A percentile compares a stretch with the other conserved stretches of the same genome.
Conservation (phyloP, 129 eudicot genomes). For the Pulicaria dysenterica region DNA sequence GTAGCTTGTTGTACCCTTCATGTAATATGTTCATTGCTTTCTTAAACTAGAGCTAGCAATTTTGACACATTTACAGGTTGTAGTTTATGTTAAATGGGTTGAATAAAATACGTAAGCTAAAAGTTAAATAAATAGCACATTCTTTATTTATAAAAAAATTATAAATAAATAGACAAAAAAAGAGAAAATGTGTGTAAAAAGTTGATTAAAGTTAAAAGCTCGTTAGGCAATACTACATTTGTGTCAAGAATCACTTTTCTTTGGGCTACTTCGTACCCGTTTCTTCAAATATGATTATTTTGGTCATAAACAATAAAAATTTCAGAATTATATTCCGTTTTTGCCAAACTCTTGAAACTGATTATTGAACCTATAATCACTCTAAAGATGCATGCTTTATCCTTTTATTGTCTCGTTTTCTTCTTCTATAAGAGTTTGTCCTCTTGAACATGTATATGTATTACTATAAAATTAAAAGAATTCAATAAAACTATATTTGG, state of each 20-base stretch:
- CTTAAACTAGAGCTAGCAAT: too few species aligned
- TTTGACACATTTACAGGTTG: background rate
- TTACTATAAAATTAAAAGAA: background rate
- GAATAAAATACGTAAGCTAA: too few species aligned
- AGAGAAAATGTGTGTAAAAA: too few species aligned
- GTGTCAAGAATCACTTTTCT: background rate
- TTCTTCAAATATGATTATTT: background rate
- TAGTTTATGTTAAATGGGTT: background rate
- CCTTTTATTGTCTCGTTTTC: background rate
- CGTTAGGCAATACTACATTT: background rate
- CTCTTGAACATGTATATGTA: background rate
- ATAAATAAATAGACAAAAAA: background rate
- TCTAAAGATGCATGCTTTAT: background rate
- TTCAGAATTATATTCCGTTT: background rate
- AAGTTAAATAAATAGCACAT: too few species aligned
- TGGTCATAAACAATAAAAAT: background rate
- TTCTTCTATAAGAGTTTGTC: background rate
- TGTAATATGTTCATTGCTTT: background rate
- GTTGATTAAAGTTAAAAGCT: too few species aligned
- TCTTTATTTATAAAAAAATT: background rate
- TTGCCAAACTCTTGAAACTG: background rate
- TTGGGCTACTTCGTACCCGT: background rate
- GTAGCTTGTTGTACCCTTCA: conserved; percentile 9
- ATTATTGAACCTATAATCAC: background rate
- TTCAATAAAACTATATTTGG: background rate